Percentiles rank a stretch among this genome's conserved stretches.
Evolutionary conservation across 1,284 basidiomycete genomes (phyloP).

Genomic region (Schizophyllum commune): DNA sequence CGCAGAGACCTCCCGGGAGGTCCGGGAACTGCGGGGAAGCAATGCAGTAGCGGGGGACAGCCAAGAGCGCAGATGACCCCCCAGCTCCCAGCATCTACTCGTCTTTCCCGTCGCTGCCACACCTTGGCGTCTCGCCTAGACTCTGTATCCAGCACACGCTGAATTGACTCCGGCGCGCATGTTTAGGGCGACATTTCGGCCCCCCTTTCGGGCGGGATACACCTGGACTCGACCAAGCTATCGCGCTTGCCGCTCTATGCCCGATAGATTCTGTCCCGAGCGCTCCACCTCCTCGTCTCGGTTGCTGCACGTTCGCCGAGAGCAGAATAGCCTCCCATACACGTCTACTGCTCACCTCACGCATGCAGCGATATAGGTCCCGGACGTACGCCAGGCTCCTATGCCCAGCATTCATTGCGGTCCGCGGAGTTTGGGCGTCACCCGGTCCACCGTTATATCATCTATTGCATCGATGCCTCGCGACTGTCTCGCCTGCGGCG

Average conservation of each 20-base stretch:
- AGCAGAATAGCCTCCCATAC: not conserved
- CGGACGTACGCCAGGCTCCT: too few species aligned
- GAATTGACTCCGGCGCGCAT: too few species aligned
- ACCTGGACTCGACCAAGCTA: not conserved
- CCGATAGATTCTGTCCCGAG: not conserved
- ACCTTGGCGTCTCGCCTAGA: not conserved
- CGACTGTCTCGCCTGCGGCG: not conserved
- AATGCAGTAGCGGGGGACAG: too few species aligned
- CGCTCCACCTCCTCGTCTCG: not conserved
- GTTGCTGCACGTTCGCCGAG: not conserved
- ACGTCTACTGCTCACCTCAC: too few species aligned
- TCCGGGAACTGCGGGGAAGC: too few species aligned
- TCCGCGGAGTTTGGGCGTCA: not conserved
- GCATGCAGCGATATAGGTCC: too few species aligned
- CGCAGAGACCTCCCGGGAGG: not conserved
- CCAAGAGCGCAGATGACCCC: too few species aligned
- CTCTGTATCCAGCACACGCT: not conserved
- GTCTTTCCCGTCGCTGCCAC: too few species aligned
- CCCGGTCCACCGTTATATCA: not conserved
- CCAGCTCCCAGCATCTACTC: too few species aligned
- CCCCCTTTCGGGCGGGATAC: not conserved
- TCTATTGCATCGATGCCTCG: not conserved
- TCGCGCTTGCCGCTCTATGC: not conserved
- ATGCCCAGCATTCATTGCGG: too few species aligned
- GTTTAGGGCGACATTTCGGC: too few species aligned